Evolutionary conservation across 1,284 basidiomycete species (phyloP).

Genomic region (Tilletia walkeri): DNA sequence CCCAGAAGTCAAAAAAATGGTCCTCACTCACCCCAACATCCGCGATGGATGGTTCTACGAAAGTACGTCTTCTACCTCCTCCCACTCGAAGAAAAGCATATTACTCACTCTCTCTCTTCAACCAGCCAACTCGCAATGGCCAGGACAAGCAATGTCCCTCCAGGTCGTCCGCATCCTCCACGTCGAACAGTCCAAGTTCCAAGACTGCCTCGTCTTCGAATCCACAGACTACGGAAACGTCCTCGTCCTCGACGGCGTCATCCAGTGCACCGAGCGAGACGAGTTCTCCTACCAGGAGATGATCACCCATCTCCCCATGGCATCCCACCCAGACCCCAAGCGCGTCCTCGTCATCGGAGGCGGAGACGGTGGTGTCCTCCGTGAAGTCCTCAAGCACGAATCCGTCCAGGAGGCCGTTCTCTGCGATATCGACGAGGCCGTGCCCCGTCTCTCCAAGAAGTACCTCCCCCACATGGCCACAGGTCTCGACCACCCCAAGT

Average conservation of each 20-base stretch:
- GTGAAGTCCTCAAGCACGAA: constrained; percentile 93
- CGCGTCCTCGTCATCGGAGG: constrained; percentile 95
- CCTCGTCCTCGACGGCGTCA: constrained; percentile 89
- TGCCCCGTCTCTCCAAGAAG: constrained; percentile 87
- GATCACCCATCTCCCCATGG: constrained; percentile 93
- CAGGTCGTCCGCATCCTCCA: constrained; percentile 90
- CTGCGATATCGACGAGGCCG: constrained; percentile 98
- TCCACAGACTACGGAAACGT: constrained; percentile 88
- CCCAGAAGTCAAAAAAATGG: constrained; percentile 18
- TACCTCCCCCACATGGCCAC: constrained; percentile 92
- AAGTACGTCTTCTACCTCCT: constrained; percentile 54
- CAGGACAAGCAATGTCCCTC: constrained; percentile 62
- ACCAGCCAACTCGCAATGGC: constrained; percentile 84
- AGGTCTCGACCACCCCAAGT: constrained; percentile 78
- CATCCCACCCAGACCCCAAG: constrained; percentile 93
- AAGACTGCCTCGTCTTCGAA: constrained; percentile 94
- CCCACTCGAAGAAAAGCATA: background rate
- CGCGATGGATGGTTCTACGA: constrained; percentile 97
- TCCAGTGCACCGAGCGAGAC: constrained; percentile 95
- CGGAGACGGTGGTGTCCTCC: constrained; percentile 73
- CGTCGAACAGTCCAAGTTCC: constrained; percentile 82
- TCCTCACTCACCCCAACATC: constrained; percentile 55
- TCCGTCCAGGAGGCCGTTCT: constrained; percentile 88
- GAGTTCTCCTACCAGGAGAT: constrained; percentile 99
- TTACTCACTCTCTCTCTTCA: background rate